phyloP scores from a whole-genome alignment of 1,284 basidiomycete genomes.

The Bondarzewia mesenterica region DNA sequence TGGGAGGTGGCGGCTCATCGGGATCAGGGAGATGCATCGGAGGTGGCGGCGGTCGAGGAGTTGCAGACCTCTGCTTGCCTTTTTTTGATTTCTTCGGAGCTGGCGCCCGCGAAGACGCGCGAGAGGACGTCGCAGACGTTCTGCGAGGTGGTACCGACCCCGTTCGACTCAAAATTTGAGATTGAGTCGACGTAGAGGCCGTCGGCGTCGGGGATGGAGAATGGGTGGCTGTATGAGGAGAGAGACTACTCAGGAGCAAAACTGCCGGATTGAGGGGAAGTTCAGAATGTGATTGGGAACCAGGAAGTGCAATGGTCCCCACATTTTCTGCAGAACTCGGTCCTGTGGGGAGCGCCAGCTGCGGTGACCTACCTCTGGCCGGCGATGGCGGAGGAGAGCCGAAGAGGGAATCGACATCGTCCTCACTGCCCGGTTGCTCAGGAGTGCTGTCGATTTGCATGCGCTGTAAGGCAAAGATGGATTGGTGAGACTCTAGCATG shows the following conservation, averaged over 20 bases:
- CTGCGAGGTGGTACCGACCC: conserved; percentile 9
- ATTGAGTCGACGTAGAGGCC: no score
- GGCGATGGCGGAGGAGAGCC: conserved; percentile 72
- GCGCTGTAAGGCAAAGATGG: conserved; percentile 2
- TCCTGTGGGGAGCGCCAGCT: conserved; percentile 49
- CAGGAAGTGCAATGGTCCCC: conserved; percentile 94
- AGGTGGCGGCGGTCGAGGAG: conserved; percentile 34
- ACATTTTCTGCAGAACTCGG: conserved; percentile 61
- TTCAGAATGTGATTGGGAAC: conserved; percentile 82
- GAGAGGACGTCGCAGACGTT: conserved; percentile 13
- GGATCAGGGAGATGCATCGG: conserved; percentile 53
- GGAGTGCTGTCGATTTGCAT: conserved; percentile 12
- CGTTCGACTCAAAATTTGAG: conserved; percentile 5
- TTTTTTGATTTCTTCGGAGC: conserved; percentile 11
- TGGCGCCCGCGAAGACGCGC: conserved; percentile 7
- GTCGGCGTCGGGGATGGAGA: conserved; percentile 3
- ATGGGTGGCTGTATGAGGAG: conserved; percentile 1
- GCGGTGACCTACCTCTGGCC: conserved; percentile 64
- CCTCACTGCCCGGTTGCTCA: conserved; percentile 10
- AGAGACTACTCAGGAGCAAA: conserved; percentile 38
- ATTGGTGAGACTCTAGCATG: no score
- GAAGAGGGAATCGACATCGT: conserved; percentile 63
- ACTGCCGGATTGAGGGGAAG: conserved; percentile 68
- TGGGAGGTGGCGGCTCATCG: conserved; percentile 49
- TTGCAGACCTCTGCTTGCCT: conserved; percentile 20